Conservation (phyloP, 352 stramenopile genomes). For the Elongisporangium undulatum region DNA sequence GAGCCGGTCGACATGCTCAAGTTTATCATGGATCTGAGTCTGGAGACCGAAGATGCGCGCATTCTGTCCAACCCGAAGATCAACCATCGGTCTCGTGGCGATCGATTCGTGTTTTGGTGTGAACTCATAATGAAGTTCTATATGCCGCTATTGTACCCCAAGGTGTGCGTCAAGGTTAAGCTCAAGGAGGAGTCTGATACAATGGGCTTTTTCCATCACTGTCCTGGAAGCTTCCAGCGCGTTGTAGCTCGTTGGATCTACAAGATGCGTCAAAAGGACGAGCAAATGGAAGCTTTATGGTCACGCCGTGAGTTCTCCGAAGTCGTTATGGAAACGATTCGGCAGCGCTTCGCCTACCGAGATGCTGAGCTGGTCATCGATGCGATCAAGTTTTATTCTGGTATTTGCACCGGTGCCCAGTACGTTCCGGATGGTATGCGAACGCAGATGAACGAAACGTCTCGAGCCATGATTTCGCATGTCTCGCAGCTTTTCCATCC, state of each 20-base stretch:
- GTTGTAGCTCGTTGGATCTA: constrained; percentile 85
- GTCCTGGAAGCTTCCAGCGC: constrained; percentile 80
- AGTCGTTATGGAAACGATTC: constrained; percentile 85
- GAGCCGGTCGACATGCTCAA: constrained; percentile 89
- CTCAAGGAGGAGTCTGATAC: constrained; percentile 80
- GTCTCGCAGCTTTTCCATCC: constrained; percentile 86
- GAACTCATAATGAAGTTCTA: constrained; percentile 89
- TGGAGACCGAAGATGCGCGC: constrained; percentile 64
- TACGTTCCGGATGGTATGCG: constrained; percentile 80
- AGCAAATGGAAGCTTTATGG: constrained; percentile 84
- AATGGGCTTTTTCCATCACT: constrained; percentile 86
- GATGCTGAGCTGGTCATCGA: constrained; percentile 81
- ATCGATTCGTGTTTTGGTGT: constrained; percentile 84
- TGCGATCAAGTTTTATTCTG: constrained; percentile 86
- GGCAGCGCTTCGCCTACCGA: constrained; percentile 81
- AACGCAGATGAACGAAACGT: constrained; percentile 75
- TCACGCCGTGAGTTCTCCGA: constrained; percentile 73
- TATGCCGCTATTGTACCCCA: constrained; percentile 86
- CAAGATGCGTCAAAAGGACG: constrained; percentile 75
- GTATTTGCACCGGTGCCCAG: constrained; percentile 68
- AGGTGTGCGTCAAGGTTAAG: constrained; percentile 80
- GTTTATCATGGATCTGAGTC: constrained; percentile 86
- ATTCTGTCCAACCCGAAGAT: constrained; percentile 32
- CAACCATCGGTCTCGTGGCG: constrained; percentile 40
- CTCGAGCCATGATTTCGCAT: constrained; percentile 82